Evolutionary conservation across 352 stramenopile species (phyloP), one percentile per base, ranked within the genome.

Genomic region (Pythium vanterpoolii): DNA sequence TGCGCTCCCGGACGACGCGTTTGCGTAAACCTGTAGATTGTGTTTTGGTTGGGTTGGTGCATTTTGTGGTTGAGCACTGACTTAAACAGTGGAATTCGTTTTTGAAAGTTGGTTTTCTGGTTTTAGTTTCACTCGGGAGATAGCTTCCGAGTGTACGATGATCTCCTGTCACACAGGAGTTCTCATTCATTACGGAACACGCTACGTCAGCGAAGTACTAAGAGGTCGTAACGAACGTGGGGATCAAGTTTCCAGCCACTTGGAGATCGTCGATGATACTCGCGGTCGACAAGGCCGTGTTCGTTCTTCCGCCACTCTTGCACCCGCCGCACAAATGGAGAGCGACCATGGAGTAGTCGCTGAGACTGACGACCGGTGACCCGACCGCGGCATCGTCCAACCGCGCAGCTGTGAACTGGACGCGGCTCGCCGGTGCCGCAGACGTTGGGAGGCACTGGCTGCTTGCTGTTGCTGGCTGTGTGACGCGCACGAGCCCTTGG

Each of bases 1-100:
- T 21, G 45, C 27, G 24, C 51, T 78, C 4, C 71, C 71, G 1
- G 60, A 30, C n/a, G 71, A 78, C 28, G 71, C 67, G 1, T 75
- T 78, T 52, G 67, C 66, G 28, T 77, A 77, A 38, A 60, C 21
- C 21, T 28, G 26, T 31, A 23, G 24, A 2, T 36, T 16, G 16
- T 18, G 9, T 49, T 33, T 7, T 42, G 3, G 5, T 43, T 40
- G n/a, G n/a, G n/a, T 43, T 23, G 7, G 7, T 30, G 11, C 47
- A 40, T 56, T 50, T 62, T 50, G 26, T n/a, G n/a, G n/a, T n/a
- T n/a, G 27, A 49, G 26, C 51, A 27, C 51, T 7, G 27, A 16
- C 19, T n/a, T 44, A 30, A 43, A n/a, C 18, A 40, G 21, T 39
- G 31, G 3, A 28, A 19, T 60, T 11, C 26, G 11, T 31, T 43